Evolutionary conservation across 768 basidiomycete species (phyloP).

Genomic region (Serendipita sp.): DNA sequence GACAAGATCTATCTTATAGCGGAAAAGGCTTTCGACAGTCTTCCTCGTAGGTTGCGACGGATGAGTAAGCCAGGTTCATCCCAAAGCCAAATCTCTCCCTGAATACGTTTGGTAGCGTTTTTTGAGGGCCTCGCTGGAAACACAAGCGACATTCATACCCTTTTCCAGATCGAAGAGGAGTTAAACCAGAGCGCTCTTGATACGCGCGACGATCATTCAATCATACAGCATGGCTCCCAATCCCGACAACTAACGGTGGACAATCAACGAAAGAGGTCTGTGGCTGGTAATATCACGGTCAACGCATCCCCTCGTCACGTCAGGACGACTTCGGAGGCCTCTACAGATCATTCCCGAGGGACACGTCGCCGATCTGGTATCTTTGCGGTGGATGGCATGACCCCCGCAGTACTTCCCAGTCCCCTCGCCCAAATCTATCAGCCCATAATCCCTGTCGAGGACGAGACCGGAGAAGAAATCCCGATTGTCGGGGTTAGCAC

Average conservation of each 20-base stretch:
- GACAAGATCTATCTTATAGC: slow-evolving; percentile 54
- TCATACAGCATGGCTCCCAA: slow-evolving; percentile 8
- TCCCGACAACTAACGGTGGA: slow-evolving; percentile 13
- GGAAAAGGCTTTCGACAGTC: slow-evolving; percentile 54
- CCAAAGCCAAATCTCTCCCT: background rate
- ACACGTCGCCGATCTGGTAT: slow-evolving; percentile 11
- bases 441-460: slow-evolving; percentile 28
- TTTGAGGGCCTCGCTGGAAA: slow-evolving; percentile 61
- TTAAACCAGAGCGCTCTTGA: slow-evolving; percentile 43
- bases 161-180: slow-evolving; percentile 68
- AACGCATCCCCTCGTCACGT: slow-evolving; percentile 3
- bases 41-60: slow-evolving; percentile 62
- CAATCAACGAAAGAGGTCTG: slow-evolving; percentile 14
- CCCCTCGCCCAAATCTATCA: slow-evolving; percentile 65
- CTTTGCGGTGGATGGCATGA: slow-evolving; percentile 19
- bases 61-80: slow-evolving; percentile 35
- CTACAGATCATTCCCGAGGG: slow-evolving; percentile 2
- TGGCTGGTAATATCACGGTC: slow-evolving; percentile 4
- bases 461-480: slow-evolving; percentile 14
- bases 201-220: slow-evolving; percentile 23
- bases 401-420: slow-evolving; percentile 29
- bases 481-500: slow-evolving; percentile 12
- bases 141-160: slow-evolving; percentile 55
- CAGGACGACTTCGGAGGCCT: slow-evolving; percentile 1
- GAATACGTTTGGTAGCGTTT: slow-evolving; percentile 33